Evolutionary conservation across 2,329 filamentous ascomycete species (phyloP).

Genomic region (Atkinsonella texensis): DNA sequence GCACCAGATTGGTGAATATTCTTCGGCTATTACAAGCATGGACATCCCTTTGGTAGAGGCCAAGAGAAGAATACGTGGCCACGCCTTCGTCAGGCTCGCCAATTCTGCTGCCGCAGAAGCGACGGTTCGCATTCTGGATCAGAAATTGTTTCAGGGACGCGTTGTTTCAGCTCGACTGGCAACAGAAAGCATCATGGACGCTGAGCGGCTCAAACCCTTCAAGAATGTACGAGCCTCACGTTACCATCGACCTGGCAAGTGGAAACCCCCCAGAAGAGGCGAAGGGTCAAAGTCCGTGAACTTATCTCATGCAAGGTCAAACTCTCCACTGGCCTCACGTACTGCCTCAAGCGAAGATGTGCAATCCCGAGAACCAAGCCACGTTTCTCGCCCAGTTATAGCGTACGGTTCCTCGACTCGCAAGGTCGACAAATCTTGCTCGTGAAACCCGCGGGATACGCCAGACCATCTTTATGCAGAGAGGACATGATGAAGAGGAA

Average conservation of each 20-base stretch:
- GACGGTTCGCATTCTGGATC: slow-evolving; percentile 15
- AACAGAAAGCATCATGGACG: neutral
- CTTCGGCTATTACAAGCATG: slow-evolving; percentile 12
- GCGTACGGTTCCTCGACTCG: slow-evolving; percentile 4
- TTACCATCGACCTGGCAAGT: neutral
- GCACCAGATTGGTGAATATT: slow-evolving; percentile 12
- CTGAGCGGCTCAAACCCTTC: neutral
- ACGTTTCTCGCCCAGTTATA: neutral
- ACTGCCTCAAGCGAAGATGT: neutral
- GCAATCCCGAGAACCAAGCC: neutral
- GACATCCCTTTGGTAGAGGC: slow-evolving; percentile 14
- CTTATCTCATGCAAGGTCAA: neutral
- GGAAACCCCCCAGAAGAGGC: neutral
- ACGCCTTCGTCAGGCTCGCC: slow-evolving; percentile 15
- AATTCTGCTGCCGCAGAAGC: slow-evolving; percentile 11
- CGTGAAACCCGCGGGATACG: neutral
- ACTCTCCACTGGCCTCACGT: neutral
- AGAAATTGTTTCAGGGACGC: slow-evolving; percentile 14
- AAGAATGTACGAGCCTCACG: neutral
- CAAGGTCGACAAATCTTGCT: neutral
- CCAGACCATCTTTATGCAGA: too few relatives aligned
- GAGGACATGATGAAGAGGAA: neutral
- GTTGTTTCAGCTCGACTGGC: slow-evolving; percentile 9
- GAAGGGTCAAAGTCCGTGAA: neutral
- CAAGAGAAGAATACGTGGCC: slow-evolving; percentile 15